Evolutionary conservation across 106 monocot species (phyloP), one percentile per base, ranked within the genome.

Genomic region (Platanthera zijinensis): DNA sequence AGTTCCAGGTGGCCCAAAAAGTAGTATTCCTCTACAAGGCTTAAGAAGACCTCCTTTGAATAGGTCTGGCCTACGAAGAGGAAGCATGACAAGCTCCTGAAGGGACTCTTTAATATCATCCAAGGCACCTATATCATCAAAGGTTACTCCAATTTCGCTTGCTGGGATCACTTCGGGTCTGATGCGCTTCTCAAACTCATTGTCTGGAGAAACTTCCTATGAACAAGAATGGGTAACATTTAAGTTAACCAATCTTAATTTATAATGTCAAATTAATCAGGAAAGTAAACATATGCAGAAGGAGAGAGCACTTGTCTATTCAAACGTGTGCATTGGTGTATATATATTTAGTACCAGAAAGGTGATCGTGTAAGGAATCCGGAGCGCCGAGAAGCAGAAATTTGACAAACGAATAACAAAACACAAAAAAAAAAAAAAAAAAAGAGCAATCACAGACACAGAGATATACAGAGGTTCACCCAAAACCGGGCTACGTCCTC

Each of bases 51-150:
- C 94, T 13, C 93, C 93, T 85, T 85, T 91, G 71, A 95, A 95
- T 18, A 95, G 89, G 68, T 95, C 95, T 25, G 95, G 95, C 72
- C 95, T 87, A 11, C 85, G 83, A 39, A 95, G 84, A 0, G 95
- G 95, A 72, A 95, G 95, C 87, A 95, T 95, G 54, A 95, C 95
- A 59, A 95, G 85, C 80, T 95, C 95, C 50, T 95, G 85, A 74
- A 95, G 91, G 50, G 89, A 87, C 77, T 91, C 91, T 82, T 95
- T 95, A 62, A 87, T 89, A 14, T 89, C 91, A 69, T 91, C 82
- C 73, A 95, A 80, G 10, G 95, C 84, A 61, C 95, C 95, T 74
- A 95, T 91, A 75, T 95, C 95, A 50, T 85, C 85, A 85, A 95
- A 95, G 71, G 89, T 89, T 4, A 95, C 91, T 80, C 91, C 95